Evolutionary conservation across 2,329 filamentous ascomycete species (phyloP).

Genomic region (Emmonsiellopsis sp.): DNA sequence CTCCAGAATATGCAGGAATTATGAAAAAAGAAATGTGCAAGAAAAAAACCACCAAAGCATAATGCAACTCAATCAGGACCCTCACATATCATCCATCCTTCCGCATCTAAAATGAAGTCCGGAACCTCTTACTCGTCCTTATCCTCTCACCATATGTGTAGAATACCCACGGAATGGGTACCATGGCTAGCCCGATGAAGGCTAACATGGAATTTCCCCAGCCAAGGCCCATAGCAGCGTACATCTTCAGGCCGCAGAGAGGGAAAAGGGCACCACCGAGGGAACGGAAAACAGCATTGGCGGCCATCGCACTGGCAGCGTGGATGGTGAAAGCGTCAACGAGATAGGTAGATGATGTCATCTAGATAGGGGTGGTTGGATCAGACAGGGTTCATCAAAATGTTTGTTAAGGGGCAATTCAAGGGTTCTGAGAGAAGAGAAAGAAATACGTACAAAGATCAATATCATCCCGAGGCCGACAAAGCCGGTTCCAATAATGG

Average conservation of each 20-base stretch:
- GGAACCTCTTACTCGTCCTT: conserved; percentile 15
- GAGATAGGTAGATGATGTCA: conserved; percentile 43
- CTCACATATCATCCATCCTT: not conserved
- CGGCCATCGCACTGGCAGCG: conserved; percentile 34
- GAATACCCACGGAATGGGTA: conserved; percentile 27
- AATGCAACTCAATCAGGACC: no score
- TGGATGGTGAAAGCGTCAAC: conserved; percentile 21
- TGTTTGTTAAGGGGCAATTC: conserved; percentile 8
- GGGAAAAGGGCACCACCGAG: conserved; percentile 31
- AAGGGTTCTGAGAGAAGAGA: not conserved
- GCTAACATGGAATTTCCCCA: conserved; percentile 48
- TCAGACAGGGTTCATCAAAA: conserved; percentile 10
- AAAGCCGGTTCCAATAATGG: conserved; percentile 40
- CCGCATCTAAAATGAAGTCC: conserved; percentile 4
- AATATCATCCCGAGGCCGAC: conserved; percentile 27
- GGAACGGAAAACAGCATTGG: conserved; percentile 31
- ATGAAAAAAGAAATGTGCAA: not conserved
- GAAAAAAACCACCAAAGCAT: not conserved
- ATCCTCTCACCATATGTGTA: conserved; percentile 28
- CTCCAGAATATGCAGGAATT: not conserved
- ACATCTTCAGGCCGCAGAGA: conserved; percentile 45
- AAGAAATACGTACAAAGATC: conserved; percentile 9
- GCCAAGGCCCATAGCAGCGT: conserved; percentile 35
- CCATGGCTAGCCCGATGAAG: conserved; percentile 45
- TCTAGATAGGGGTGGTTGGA: conserved; percentile 34